Evolutionary conservation across 164 flowering plant genomes (phyloP).

Genomic region (Chimonanthus praecox): DNA sequence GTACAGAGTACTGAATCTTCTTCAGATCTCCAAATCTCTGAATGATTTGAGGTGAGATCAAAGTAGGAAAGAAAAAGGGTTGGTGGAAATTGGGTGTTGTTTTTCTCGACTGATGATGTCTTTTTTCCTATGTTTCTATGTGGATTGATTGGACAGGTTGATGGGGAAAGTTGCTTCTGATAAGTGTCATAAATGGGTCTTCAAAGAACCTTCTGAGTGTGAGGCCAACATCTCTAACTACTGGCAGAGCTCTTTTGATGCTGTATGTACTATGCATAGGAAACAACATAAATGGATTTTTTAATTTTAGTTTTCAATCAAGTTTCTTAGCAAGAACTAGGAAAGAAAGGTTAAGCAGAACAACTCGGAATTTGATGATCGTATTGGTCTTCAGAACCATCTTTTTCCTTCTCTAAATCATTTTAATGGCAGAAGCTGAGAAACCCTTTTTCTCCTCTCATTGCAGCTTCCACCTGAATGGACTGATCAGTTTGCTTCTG

Average conservation of each 20-base stretch:
- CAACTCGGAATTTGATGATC: neutral
- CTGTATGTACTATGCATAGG: constrained; percentile 47
- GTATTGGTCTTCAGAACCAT: neutral
- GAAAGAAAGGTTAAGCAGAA: neutral
- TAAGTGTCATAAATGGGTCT: constrained; percentile 99
- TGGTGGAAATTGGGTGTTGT: neutral
- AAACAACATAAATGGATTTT: constrained; percentile 4
- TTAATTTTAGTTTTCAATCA: neutral
- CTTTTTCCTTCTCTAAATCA: neutral
- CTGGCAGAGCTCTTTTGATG: constrained; percentile 99
- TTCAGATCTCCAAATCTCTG: neutral
- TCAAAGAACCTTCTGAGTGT: constrained; percentile 94
- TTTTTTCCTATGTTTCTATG: neutral
- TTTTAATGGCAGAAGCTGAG: neutral
- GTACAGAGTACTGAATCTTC: constrained; percentile 58
- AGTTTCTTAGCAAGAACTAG: too few relatives aligned
- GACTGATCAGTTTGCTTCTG: constrained; percentile 99
- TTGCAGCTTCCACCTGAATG: constrained; percentile 97
- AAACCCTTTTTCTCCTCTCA: neutral
- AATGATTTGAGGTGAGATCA: constrained; percentile 3
- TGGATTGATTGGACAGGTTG: constrained; percentile 55
- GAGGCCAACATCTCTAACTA: constrained; percentile 92
- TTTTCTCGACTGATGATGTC: neutral
- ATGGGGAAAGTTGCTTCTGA: constrained; percentile 99
- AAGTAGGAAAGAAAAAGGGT: neutral